These are phyloP conservation scores for Didymella pinodella DNA, from an alignment of 2,329 filamentous ascomycete species.

Conservation along the genomic window DNA sequence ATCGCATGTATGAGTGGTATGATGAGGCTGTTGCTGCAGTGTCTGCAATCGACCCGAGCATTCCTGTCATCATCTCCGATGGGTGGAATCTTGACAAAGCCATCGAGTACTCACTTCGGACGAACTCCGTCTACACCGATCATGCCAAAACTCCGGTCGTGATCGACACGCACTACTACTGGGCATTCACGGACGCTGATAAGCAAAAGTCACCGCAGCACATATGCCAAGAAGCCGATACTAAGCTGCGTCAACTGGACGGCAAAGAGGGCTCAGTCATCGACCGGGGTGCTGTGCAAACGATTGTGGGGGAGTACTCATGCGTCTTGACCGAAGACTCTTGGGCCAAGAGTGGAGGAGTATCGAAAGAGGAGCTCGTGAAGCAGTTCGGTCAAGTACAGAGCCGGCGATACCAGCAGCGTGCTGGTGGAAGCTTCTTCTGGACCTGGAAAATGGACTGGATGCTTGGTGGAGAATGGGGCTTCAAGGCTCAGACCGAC, in stretches of 20 bases:
- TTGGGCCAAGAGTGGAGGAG: conserved; percentile 51
- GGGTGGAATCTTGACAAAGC: conserved; percentile 62
- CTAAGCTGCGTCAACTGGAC: conserved; percentile 57
- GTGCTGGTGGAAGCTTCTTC: conserved; percentile 63
- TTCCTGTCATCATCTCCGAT: conserved; percentile 67
- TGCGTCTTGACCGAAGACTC: conserved; percentile 63
- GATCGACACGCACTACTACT: conserved; percentile 68
- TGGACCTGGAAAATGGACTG: conserved; percentile 70
- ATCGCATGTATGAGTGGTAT: conserved; percentile 66
- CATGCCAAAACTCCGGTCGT: conserved; percentile 57
- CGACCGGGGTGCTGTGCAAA: conserved; percentile 60
- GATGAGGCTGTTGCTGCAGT: conserved; percentile 59
- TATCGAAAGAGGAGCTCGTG: conserved; percentile 51
- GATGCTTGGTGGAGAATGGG: conserved; percentile 69
- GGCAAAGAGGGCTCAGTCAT: conserved; percentile 58
- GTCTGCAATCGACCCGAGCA: conserved; percentile 56
- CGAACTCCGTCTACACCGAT: conserved; percentile 48
- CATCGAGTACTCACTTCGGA: conserved; percentile 55
- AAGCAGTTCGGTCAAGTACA: conserved; percentile 60
- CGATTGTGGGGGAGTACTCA: conserved; percentile 66
- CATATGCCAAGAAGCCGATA: conserved; percentile 57
- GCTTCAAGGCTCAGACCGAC: conserved; percentile 62
- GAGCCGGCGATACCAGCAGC: conserved; percentile 58
- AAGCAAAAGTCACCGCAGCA: conserved; percentile 60
- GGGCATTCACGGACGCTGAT: conserved; percentile 64